These are phyloP conservation scores for Macrophomina phaseolina DNA, from an alignment of 2,329 filamentous ascomycete genomes.

Conservation along the genomic window DNA sequence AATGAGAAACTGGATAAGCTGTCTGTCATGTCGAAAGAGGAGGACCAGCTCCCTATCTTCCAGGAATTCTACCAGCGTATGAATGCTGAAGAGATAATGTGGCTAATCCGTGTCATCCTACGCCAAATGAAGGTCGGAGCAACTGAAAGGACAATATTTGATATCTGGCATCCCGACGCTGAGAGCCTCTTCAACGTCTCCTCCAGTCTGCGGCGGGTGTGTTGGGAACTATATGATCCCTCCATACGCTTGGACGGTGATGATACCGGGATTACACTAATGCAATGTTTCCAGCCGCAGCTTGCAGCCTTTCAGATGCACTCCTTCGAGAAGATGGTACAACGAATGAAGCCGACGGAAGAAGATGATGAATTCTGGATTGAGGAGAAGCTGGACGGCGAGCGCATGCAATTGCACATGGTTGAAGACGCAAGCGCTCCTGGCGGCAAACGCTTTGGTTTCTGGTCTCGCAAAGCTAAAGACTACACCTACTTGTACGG, in stretches of 20 bases:
- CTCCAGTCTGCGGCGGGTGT: constrained; percentile 86
- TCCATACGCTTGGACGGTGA: constrained; percentile 74
- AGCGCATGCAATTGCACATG: constrained; percentile 98
- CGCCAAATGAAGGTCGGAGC: constrained; percentile 62
- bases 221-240: constrained; percentile 87
- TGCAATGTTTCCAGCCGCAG: constrained; percentile 97
- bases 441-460: constrained; percentile 77
- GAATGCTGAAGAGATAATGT: constrained; percentile 92
- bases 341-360: constrained; percentile 67
- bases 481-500: constrained; percentile 97
- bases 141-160: constrained; percentile 82
- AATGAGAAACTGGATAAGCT: constrained; percentile 84
- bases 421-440: constrained; percentile 68
- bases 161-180: constrained; percentile 63
- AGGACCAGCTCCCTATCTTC: constrained; percentile 82
- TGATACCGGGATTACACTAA: constrained; percentile 75
- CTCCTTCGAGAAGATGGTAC: constrained; percentile 79
- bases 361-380: constrained; percentile 89
- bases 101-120: constrained; percentile 92
- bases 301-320: constrained; percentile 90
- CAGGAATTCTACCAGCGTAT: constrained; percentile 85
- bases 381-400: constrained; percentile 96
- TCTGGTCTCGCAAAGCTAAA: constrained; percentile 96
- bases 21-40: constrained; percentile 75
- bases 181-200: constrained; percentile 79